Conservation (phyloP, 129 eudicot genomes). For the Flaveria sonorensis region DNA sequence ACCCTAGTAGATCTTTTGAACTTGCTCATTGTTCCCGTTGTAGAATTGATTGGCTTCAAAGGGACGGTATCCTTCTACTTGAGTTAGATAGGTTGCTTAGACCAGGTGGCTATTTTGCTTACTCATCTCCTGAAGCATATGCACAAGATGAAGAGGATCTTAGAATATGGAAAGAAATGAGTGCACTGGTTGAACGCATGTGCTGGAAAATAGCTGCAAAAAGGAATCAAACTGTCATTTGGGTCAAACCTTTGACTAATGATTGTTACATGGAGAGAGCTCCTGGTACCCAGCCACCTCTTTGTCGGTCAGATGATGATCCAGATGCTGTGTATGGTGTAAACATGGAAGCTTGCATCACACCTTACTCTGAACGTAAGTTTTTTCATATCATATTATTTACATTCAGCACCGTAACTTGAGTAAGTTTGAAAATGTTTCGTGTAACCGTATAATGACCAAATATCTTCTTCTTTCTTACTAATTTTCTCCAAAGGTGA, state of each 20-base stretch:
- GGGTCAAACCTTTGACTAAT: conserved; percentile 89
- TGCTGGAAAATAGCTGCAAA: conserved; percentile 97
- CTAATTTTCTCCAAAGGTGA: neutral
- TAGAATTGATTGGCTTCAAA: conserved; percentile 98
- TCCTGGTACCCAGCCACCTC: conserved; percentile 90
- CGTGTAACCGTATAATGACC: neutral
- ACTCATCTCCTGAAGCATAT: conserved; percentile 99
- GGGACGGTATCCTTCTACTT: conserved; percentile 96
- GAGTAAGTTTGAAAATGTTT: conserved; percentile 22
- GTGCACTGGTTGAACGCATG: conserved; percentile 94
- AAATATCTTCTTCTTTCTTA: neutral
- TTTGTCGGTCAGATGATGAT: conserved; percentile 85
- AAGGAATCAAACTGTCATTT: conserved; percentile 90
- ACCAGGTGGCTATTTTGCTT: conserved; percentile 98
- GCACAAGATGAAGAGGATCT: conserved; percentile 98
- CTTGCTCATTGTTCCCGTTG: conserved; percentile 98
- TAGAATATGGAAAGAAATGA: conserved; percentile 94
- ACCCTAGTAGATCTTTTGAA: conserved; percentile 96
- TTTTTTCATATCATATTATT: conserved; percentile 23
- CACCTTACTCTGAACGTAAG: conserved; percentile 96
- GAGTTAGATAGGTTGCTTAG: conserved; percentile 91
- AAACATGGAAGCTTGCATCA: conserved; percentile 90
- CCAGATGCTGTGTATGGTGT: conserved; percentile 96
- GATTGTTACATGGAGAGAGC: conserved; percentile 95
- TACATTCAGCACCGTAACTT: neutral